Base-by-base conservation (phyloP, 495 filamentous ascomycete genomes). In the Staphylotrichum longicolle region DNA sequence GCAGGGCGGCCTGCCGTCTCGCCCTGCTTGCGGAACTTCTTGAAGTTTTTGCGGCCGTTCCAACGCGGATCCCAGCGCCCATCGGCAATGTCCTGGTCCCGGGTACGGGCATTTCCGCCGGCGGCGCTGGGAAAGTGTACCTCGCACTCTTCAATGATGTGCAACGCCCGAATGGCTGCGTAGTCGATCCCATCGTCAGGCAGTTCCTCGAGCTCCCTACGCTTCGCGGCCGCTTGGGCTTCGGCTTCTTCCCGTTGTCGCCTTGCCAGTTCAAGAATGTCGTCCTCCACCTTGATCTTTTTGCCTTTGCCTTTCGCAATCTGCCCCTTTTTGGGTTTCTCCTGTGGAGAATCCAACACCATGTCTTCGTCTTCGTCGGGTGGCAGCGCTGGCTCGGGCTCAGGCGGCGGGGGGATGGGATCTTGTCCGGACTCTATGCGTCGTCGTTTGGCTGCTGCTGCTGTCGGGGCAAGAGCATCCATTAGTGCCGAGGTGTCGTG, bases 11-110 rank as follows among this genome's bases (percentile, higher is more conserved):
- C 74, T 1, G 79, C 79, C 0, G 63, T 9, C 3, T 81, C 85
- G 3, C 83, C 85, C 50, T 84, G 82, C 58, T 85, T 83, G 4
- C 85, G 82, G 65, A 98, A 98, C 64, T 84, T 87, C 74, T 98
- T 98, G 79, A 97, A 98, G 66, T 98, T 98, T 75, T 91, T 95
- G 6, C 93, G 84, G 0, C 95, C 94, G 69, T 97, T 96, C 95
- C 95, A 98, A 41, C 80, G 78, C 3, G 91, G 87, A 67, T 97
- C 86, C 94, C 95, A 97, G 30, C 91, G 83, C 9, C 83, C 82
- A 56, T 81, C 80, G 3, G 69, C 77, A 49, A 77, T 75, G 48
- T 77, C 77, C 58, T 73, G 71, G 47, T 79, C 77, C n/a, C 78
- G 73, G 20, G 55, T 66, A 68, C 68, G 56, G 44, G 49, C 58